Conservation (phyloP, 164 flowering plant species). For the Stephania cephalantha region DNA sequence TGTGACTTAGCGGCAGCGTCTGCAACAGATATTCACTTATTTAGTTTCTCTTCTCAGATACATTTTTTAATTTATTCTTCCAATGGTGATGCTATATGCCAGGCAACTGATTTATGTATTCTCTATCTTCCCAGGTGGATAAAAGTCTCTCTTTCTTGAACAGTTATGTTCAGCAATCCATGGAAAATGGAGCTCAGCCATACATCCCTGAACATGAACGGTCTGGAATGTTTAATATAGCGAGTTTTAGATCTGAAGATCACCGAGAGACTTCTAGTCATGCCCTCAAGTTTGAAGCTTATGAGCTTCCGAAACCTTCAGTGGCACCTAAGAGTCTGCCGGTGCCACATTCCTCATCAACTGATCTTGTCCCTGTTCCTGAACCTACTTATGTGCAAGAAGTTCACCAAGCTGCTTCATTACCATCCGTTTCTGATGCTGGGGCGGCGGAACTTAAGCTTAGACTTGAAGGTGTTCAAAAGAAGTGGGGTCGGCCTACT, state of each 20-base stretch:
- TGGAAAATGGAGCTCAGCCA: constrained; percentile 81
- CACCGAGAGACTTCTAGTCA: constrained; percentile 57
- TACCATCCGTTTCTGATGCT: constrained; percentile 31
- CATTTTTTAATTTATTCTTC: not conserved
- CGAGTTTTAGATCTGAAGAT: constrained; percentile 44
- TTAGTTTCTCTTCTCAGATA: not conserved
- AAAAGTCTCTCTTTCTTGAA: constrained; percentile 64
- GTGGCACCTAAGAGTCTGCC: constrained; percentile 33
- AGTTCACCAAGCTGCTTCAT: constrained; percentile 26
- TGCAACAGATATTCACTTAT: not conserved
- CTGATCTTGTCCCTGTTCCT: constrained; percentile 60
- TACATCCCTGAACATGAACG: constrained; percentile 79
- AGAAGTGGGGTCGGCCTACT: constrained; percentile 88
- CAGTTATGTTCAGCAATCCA: constrained; percentile 53
- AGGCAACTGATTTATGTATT: not conserved
- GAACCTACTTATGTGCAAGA: constrained; percentile 53
- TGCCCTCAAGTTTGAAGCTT: constrained; percentile 89
- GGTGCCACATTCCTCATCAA: constrained; percentile 31
- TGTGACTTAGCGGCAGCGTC: too few species aligned
- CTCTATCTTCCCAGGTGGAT: constrained; percentile 24
- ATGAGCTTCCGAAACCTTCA: constrained; percentile 78
- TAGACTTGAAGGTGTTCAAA: constrained; percentile 92
- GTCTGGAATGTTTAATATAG: constrained; percentile 40
- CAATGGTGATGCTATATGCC: not conserved
- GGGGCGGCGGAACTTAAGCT: constrained; percentile 56